A percentile compares a stretch with the other conserved stretches of the same genome.
phyloP scores from a whole-genome alignment of 345 rosid species.

The Citrus medica region DNA sequence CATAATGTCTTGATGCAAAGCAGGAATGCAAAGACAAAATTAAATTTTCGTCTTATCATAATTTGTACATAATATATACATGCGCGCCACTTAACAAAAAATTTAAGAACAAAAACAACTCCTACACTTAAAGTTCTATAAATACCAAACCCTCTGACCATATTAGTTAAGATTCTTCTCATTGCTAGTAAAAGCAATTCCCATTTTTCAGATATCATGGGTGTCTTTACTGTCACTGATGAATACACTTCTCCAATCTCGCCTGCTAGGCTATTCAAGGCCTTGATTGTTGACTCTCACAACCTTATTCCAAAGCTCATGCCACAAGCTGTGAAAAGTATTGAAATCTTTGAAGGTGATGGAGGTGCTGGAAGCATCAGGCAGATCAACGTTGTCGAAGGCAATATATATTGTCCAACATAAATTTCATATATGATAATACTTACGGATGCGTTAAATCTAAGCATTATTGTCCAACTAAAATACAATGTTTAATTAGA shows the following conservation, averaged over 20 bases:
- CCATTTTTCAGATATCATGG: constrained; percentile 10
- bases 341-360: constrained; percentile 29
- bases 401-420: neutral
- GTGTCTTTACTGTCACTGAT: constrained; percentile 11
- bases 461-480: no score
- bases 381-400: constrained; percentile 37
- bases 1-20: neutral
- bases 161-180: neutral
- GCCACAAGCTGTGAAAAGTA: constrained; percentile 29
- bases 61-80: neutral
- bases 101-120: neutral
- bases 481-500: no score
- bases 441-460: no score
- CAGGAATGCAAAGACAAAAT: neutral
- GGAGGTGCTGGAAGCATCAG: constrained; percentile 41
- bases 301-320: constrained; percentile 36
- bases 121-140: constrained; percentile 6
- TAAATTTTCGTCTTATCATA: neutral
- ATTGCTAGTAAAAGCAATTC: neutral
- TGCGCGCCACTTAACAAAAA: neutral
- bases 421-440: neutral
- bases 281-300: constrained; percentile 32
- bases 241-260: constrained; percentile 24
- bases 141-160: neutral
- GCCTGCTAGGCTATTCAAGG: constrained; percentile 37